Evolutionary conservation across 192 early-diverging fungal genomes (phyloP), one percentile per base, ranked within the genome.

Genomic region (Backusella liffmaniae): DNA sequence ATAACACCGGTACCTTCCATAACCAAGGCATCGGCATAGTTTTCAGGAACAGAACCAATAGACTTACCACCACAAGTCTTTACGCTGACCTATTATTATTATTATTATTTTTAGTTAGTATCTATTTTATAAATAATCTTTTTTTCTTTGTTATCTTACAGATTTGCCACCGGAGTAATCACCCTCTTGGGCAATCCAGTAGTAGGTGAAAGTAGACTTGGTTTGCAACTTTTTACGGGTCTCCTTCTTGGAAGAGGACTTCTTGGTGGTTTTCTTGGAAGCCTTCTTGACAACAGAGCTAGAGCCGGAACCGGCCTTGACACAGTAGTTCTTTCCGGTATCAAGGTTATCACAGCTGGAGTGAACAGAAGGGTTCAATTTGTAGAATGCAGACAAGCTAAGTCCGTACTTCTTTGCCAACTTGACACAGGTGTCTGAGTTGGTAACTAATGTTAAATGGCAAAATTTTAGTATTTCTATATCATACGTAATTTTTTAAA

Each of bases 1-100:
- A 80, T 74, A 16, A 80, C 70, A 62, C 82, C 82, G 36, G 78
- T 77, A 30, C 82, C 82, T 76, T 83, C 82, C 82, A 83, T 80
- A 21, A 77, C 78, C 12, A 83, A 68, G 16, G 74, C 76, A 66
- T 83, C 76, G 46, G 82, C 82, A 62, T 75, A 83, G 15, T 67
- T 77, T 30, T 79, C 65, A 46, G 67, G 44, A 13, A 83, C 78
- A 26, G 53, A 73, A 30, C 76, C 78, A 62, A 83, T 83, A 3
- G 76, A 72, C 16, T 79, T 75, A 42, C 82, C 82, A 16, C 29
- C 23, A 49, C 82, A 83, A 10, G 82, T 80, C 73, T 80, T 80
- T 69, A 83, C 66, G 23, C 56, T 65, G 29, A 80, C 79, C 16
- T 51, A 32, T 66, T 77, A 26, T 26, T 26, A 26, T 26, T 79